Evolutionary conservation across 139 green algal genomes (phyloP), one percentile per base, ranked within the genome.

Genomic region (Chlamydomonas sp.): DNA sequence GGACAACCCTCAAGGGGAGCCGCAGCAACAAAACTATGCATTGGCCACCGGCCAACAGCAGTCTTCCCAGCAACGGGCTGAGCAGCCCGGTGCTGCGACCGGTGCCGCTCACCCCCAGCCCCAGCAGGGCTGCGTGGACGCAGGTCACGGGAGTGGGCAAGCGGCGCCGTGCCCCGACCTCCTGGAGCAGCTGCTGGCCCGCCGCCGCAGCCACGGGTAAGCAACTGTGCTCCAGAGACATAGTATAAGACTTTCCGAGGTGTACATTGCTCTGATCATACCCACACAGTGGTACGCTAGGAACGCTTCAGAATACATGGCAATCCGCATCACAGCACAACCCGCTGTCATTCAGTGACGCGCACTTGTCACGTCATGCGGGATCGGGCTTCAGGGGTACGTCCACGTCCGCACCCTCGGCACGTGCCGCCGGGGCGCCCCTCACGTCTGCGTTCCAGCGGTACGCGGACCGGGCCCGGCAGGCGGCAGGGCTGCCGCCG

Each of bases 181-280:
- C 4, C 75, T 77, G 84, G 75, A 88, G 7, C 84, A 68, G 59
- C 75, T 88, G 62, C 64, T 71, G 4, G 63, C 64, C 2, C 59
- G 84, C n/a, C 64, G 64, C 9, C 77, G 58, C 75, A 88, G 84
- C 17, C 75, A 82, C 59, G 49, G 75, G 84, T 88, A 17, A 61
- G 83, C 14, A 14, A 8, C 69, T 31, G 14, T 49, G 31, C 31
- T 49, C 31, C 31, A 49, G 31, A 49, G 31, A 49, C 31, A 49
- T 49, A 49, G 31, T 49, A 49, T 49, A 49, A 49, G 31, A 49
- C 31, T 49, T 49, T 49, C 31, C 31, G 31, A 49, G 31, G 31
- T 49, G 31, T 49, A 49, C 31, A 49, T 49, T 49, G 31, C 31
- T 49, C 31, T 49, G 31, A 49, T 49, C 31, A 49, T 49, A 49